Evolutionary conservation across 2,329 filamentous ascomycete species (phyloP), one percentile per base, ranked within the genome.

Genomic region (Microdochium bolleyi): DNA sequence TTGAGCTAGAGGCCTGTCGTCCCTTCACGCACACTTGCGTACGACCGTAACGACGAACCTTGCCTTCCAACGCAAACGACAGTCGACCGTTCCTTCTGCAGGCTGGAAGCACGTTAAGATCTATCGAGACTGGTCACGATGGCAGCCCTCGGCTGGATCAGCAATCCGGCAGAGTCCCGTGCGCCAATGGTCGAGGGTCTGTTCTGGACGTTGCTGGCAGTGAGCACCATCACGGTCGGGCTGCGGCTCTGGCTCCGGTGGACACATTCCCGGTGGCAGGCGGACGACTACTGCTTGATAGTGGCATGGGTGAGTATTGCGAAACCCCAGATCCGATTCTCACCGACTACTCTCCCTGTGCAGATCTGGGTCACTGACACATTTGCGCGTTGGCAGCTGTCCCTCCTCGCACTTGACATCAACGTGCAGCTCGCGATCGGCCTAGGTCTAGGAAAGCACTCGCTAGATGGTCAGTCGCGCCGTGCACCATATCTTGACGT

Each of bases 221-320:
- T 48, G n/a, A 55, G 57, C 11, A 56, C 54, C 14, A 49, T 50
- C 5, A 58, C 59, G 38, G 55, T 61, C n/a, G 54, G 54, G 34
- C 51, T 61, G 3, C 51, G 60, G 7, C 16, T 61, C 14, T 58
- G 57, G 57, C 52, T 48, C 34, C 54, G 54, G 32, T 11, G 53
- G 13, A 52, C 46, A 13, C 48, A 49, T 14, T 41, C 48, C 34
- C 49, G 53, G 11, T 50, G 55, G 25, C 55, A 53, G 55, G 53
- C 50, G 46, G 60, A 61, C 50, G 60, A 61, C 22, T 56, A 58
- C 37, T 52, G 59, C 34, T 55, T 61, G 5, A 48, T 59, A 22
- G 48, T 53, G 22, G 54, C 54, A 16, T 61, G 60, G 60, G 60
- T 61, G 54, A 58, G 57, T 25, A 25, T n/a, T n/a, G n/a, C n/a